Evolutionary conservation across 495 filamentous ascomycete species (phyloP).

Genomic region (Thozetella sp.): DNA sequence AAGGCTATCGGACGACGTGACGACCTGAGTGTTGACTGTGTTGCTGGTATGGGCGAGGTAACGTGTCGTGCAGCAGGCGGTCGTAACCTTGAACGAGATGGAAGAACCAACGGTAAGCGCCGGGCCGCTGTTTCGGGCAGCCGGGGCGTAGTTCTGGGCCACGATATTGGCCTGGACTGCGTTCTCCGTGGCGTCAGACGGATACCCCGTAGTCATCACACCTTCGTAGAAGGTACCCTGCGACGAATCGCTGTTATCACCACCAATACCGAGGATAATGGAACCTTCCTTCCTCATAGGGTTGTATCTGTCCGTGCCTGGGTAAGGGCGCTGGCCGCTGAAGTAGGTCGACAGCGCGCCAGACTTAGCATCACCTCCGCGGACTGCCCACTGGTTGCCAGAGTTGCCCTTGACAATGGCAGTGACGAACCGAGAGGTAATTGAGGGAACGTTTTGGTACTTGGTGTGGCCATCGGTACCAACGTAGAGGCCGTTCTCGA

Average conservation of each 20-base stretch:
- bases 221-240: slow-evolving; percentile 66
- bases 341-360: slow-evolving; percentile 58
- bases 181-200: slow-evolving; percentile 54
- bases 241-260: slow-evolving; percentile 55
- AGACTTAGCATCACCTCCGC: slow-evolving; percentile 53
- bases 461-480: slow-evolving; percentile 41
- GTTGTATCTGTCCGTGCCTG: slow-evolving; percentile 48
- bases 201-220: slow-evolving; percentile 60
- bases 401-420: slow-evolving; percentile 50
- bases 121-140: slow-evolving; percentile 47
- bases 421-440: slow-evolving; percentile 53
- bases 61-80: no score
- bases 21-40: slow-evolving; percentile 35
- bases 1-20: slow-evolving; percentile 49
- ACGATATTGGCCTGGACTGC: slow-evolving; percentile 60
- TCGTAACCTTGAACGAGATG: slow-evolving; percentile 52
- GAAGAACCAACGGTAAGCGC: slow-evolving; percentile 48
- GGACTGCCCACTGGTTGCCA: slow-evolving; percentile 54
- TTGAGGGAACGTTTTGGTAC: slow-evolving; percentile 40
- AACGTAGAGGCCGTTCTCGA: slow-evolving; percentile 62
- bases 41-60: slow-evolving; percentile 49
- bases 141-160: slow-evolving; percentile 51
- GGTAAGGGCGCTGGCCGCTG: slow-evolving; percentile 53
- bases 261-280: slow-evolving; percentile 48
- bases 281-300: slow-evolving; percentile 62